A percentile compares a stretch with the other conserved stretches of the same genome.
These are phyloP conservation scores for Dactylellina cionopaga DNA, from an alignment of 2,329 filamentous ascomycete genomes.

Conservation along the genomic window DNA sequence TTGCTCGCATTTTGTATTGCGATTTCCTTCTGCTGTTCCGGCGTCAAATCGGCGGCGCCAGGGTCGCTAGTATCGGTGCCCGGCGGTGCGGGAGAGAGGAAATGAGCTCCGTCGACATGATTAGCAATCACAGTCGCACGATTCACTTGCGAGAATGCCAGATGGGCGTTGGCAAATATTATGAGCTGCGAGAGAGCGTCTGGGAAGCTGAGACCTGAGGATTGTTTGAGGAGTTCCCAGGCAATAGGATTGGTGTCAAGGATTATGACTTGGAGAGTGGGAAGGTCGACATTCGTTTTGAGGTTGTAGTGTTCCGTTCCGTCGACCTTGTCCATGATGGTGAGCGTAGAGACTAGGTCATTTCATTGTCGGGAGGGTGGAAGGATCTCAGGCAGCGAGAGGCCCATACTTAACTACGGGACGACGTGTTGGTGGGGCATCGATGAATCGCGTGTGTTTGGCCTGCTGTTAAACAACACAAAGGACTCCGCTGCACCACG, in stretches of 20 bases:
- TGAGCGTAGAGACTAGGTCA: background rate
- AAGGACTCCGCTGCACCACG: too few species aligned
- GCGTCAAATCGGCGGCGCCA: conserved; percentile 65
- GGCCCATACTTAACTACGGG: background rate
- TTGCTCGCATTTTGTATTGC: conserved; percentile 71
- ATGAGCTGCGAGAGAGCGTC: conserved; percentile 87
- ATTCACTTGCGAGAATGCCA: conserved; percentile 92
- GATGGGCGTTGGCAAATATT: conserved; percentile 95
- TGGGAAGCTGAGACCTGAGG: conserved; percentile 77
- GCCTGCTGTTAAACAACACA: too few species aligned
- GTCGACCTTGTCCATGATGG: conserved; percentile 56
- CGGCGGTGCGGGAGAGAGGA: conserved; percentile 77
- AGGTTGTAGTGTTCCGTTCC: conserved; percentile 62
- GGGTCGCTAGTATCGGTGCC: conserved; percentile 58
- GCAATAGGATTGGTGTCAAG: conserved; percentile 97
- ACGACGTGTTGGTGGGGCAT: conserved; percentile 5
- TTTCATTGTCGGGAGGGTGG: conserved; percentile 1
- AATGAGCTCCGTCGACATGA: conserved; percentile 84
- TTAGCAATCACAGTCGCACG: conserved; percentile 91
- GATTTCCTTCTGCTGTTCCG: conserved; percentile 61
- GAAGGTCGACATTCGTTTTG: conserved; percentile 63
- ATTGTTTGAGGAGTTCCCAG: conserved; percentile 77
- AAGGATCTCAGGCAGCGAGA: background rate
- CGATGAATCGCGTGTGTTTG: background rate
- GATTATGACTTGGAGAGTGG: conserved; percentile 88